phyloP scores from a whole-genome alignment of 352 stramenopile species.

The Pythium oligandrum region DNA sequence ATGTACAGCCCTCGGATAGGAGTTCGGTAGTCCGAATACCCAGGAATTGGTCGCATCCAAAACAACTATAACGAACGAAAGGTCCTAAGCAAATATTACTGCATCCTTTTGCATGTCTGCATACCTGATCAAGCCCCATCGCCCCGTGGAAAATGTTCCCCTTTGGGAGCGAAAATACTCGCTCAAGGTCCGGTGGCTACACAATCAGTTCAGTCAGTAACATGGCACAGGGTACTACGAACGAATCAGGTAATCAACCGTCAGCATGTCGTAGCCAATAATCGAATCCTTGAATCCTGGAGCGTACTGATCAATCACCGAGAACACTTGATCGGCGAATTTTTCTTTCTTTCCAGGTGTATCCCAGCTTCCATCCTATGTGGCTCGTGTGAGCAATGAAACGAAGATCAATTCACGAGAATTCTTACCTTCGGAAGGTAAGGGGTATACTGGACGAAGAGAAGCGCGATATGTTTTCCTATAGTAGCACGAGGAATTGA shows the following conservation, averaged over 20 bases:
- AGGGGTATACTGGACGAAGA: constrained; percentile 91
- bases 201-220: not conserved
- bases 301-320: constrained; percentile 82
- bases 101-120: no score
- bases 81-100: no score
- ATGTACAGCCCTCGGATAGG: constrained; percentile 82
- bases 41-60: constrained; percentile 81
- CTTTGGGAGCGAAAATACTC: constrained; percentile 79
- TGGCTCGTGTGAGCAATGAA: no score
- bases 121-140: constrained; percentile 85
- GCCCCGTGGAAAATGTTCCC: constrained; percentile 91
- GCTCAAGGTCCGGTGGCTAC: constrained; percentile 82
- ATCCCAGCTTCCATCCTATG: constrained; percentile 72
- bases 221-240: no score
- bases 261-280: constrained; percentile 84
- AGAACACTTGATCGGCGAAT: constrained; percentile 83
- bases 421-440: constrained; percentile 68
- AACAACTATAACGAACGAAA: constrained; percentile 43
- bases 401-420: no score
- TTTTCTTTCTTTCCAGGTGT: constrained; percentile 66
- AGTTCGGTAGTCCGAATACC: constrained; percentile 81
- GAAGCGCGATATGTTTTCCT: constrained; percentile 86
- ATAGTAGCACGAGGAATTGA: not conserved
- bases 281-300: constrained; percentile 83
- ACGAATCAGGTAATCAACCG: constrained; percentile 21